Evolutionary conservation across 495 filamentous ascomycete species (phyloP), one percentile per base, ranked within the genome.

Genomic region (Cercophora samala): DNA sequence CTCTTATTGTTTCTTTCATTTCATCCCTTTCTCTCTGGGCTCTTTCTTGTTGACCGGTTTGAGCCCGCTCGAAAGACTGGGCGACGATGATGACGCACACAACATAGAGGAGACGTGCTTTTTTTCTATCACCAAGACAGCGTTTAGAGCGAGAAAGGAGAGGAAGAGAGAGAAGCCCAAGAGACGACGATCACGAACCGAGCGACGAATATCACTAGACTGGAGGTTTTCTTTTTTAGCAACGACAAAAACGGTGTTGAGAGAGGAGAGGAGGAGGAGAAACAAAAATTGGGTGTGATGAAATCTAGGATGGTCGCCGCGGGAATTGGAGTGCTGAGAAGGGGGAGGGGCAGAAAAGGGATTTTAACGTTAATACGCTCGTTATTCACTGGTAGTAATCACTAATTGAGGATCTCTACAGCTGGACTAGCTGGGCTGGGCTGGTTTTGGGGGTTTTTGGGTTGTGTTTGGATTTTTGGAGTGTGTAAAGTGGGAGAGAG

Each of bases 351-450:
- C 3, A 9, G 13, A 56, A 18, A 8, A 21, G 53, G n/a, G 18
- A 18, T 4, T 0, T 18, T 21, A 56, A 19, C n/a, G 52, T 18
- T 8, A 54, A 21, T 23, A 56, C n/a, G n/a, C 25, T 29, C 24
- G 58, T 60, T 24, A 60, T 29, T 24, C 22, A 29, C 19, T 22
- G n/a, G 23, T 62, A 62, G 2, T 62, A 62, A 62, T 62, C 15
- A 62, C 60, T 62, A 62, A 62, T 62, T 46, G 24, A 37, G 17
- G 23, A 13, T 46, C 60, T 23, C n/a, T 62, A 11, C 24, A 46
- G 26, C 24, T 21, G 26, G 25, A 19, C n/a, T 42, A 29, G 29
- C 58, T 26, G 23, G 58, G 22, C 24, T 60, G 58, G 23, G 5
- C 19, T 60, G 17, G 58, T 18, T 23, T 6, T 5, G 26, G 26